Percentiles rank a stretch among this genome's conserved stretches.
Conservation (phyloP, 2,329 filamentous ascomycete species). For the Penicillium sp. region DNA sequence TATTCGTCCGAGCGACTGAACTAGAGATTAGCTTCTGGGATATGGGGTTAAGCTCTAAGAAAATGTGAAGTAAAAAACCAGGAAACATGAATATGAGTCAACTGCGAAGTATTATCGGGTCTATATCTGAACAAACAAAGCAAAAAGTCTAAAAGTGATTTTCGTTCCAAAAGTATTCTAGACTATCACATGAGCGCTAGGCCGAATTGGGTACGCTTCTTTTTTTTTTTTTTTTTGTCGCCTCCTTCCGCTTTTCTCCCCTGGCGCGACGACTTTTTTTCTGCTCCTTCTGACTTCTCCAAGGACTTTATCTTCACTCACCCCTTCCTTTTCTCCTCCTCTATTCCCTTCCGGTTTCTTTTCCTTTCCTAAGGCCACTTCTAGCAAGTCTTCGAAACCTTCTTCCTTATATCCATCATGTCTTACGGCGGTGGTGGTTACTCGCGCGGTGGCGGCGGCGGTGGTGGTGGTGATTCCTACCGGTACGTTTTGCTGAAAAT, state of each 20-base stretch:
- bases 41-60: conserved; percentile 54
- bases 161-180: not conserved
- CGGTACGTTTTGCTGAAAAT: conserved; percentile 32
- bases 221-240: conserved; percentile 13
- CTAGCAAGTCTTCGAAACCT: not conserved
- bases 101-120: not conserved
- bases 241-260: conserved; percentile 18
- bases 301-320: not conserved
- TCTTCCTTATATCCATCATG: conserved; percentile 51
- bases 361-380: conserved; percentile 4
- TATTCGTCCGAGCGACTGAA: conserved; percentile 84
- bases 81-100: not conserved
- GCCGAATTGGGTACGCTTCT: conserved; percentile 22
- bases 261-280: conserved; percentile 5
- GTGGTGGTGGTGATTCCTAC: conserved; percentile 50
- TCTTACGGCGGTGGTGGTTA: conserved; percentile 62
- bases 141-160: not conserved
- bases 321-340: not conserved
- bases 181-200: conserved; percentile 18
- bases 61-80: conserved; percentile 1
- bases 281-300: not conserved
- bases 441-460: conserved; percentile 46
- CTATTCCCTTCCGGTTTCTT: conserved; percentile 23
- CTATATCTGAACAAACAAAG: not conserved
- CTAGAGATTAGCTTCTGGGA: conserved; percentile 77